Percentiles rank a stretch among this genome's conserved stretches.
These are phyloP conservation scores for Crataegus laevigata DNA, from an alignment of 306 rosid species.

Conservation along the genomic window DNA sequence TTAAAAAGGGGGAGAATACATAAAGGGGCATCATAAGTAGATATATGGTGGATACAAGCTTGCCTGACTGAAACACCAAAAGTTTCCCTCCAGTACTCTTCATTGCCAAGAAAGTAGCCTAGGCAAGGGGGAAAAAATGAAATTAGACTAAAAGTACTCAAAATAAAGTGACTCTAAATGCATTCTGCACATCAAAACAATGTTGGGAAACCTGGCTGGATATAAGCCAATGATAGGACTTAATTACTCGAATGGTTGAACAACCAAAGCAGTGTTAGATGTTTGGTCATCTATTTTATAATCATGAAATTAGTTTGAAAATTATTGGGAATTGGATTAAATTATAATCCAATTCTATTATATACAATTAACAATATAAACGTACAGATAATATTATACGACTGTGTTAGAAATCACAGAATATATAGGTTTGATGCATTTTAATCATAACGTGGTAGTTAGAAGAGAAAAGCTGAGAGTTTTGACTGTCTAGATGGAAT, in stretches of 20 bases:
- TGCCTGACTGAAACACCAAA: conserved; percentile 96
- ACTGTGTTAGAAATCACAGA: not conserved
- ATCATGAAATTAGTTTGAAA: not conserved
- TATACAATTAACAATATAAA: not conserved
- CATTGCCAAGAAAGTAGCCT: conserved; percentile 98
- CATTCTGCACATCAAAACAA: too few relatives aligned
- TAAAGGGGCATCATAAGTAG: not conserved
- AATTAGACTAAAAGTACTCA: not conserved
- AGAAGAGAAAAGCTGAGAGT: not conserved
- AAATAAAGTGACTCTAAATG: not conserved
- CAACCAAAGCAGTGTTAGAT: not conserved
- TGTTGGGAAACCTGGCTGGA: too few relatives aligned
- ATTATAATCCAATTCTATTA: not conserved
- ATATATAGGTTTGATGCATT: not conserved
- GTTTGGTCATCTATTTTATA: not conserved
- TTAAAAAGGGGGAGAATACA: not conserved
- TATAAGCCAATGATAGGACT: not conserved
- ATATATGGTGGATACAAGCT: conserved; percentile 17
- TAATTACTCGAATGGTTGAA: not conserved
- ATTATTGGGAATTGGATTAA: not conserved
- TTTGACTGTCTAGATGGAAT: not conserved
- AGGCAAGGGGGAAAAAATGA: conserved; percentile 2
- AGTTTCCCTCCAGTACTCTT: conserved; percentile 90
- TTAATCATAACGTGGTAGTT: not conserved
- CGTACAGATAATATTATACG: not conserved